These are phyloP conservation scores for Spizellomyces sp. DNA, from an alignment of 192 early-diverging fungal genomes.

Conservation along the genomic window DNA sequence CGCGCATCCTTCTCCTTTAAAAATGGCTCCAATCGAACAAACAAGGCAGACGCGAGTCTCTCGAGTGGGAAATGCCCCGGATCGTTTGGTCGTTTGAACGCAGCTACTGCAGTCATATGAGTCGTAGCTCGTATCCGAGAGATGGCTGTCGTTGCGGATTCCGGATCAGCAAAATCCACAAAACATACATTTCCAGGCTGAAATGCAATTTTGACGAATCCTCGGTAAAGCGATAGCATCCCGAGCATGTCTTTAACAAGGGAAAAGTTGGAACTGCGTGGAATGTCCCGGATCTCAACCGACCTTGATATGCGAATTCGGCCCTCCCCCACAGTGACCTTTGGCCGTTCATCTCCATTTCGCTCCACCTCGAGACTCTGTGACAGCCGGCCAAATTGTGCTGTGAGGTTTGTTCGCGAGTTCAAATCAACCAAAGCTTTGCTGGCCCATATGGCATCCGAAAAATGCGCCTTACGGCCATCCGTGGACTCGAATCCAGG, in stretches of 20 bases:
- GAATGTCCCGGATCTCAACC: neutral
- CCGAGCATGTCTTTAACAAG: neutral
- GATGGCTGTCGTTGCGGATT: slow-evolving; percentile 8
- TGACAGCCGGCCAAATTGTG: slow-evolving; percentile 7
- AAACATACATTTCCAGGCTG: slow-evolving; percentile 5
- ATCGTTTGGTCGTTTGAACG: slow-evolving; percentile 10
- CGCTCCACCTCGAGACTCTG: neutral
- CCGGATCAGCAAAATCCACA: slow-evolving; percentile 23
- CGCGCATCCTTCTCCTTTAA: slow-evolving; percentile 4
- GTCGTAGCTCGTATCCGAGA: slow-evolving; percentile 16
- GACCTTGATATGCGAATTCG: neutral
- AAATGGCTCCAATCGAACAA: slow-evolving; percentile 30
- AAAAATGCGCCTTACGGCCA: slow-evolving; percentile 21
- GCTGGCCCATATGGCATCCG: slow-evolving; percentile 13
- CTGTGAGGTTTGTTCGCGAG: slow-evolving; percentile 18
- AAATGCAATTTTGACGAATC: slow-evolving; percentile 20
- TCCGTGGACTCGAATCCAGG: slow-evolving; percentile 12
- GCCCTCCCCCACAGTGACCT: neutral
- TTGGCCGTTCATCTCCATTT: neutral
- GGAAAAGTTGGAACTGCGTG: neutral
- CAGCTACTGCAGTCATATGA: slow-evolving; percentile 1
- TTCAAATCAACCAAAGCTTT: slow-evolving; percentile 17
- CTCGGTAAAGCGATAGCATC: slow-evolving; percentile 19
- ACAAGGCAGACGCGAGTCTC: slow-evolving; percentile 8
- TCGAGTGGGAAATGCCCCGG: slow-evolving; percentile 26